Evolutionary conservation across 139 green algal species (phyloP).

Genomic region (Haematococcus lacustris): DNA sequence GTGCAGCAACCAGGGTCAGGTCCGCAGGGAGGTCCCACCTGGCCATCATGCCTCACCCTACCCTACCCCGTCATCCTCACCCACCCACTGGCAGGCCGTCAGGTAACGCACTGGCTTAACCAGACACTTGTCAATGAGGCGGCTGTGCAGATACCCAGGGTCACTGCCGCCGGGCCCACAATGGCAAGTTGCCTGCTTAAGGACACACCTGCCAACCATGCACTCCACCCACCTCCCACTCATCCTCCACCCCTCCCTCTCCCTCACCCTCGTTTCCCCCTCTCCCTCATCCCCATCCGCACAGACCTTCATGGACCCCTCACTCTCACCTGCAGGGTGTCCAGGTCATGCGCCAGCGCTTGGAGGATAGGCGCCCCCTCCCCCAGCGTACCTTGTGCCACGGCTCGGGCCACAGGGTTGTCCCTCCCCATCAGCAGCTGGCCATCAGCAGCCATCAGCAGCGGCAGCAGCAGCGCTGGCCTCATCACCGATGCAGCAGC

Average conservation of each 20-base stretch:
- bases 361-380: slow-evolving; percentile 23
- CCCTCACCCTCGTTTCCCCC: neutral
- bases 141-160: neutral
- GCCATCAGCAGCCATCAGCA: neutral
- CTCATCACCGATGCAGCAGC: neutral
- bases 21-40: neutral
- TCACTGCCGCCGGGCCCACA: no score
- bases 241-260: neutral
- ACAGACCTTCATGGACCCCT: slow-evolving; percentile 10
- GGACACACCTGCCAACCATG: neutral
- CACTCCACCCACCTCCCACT: neutral
- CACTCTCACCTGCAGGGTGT: slow-evolving; percentile 33
- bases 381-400: slow-evolving; percentile 39
- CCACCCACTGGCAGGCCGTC: neutral
- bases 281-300: neutral
- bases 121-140: neutral
- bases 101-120: neutral
- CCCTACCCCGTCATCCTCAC: neutral
- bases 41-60: neutral
- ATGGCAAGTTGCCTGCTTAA: neutral
- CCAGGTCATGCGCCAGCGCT: slow-evolving; percentile 47
- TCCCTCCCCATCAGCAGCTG: slow-evolving; percentile 38
- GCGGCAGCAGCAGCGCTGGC: neutral
- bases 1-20: neutral
- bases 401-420: slow-evolving; percentile 45